phyloP scores from a whole-genome alignment of 768 basidiomycete species.

The Mycena belliarum region DNA sequence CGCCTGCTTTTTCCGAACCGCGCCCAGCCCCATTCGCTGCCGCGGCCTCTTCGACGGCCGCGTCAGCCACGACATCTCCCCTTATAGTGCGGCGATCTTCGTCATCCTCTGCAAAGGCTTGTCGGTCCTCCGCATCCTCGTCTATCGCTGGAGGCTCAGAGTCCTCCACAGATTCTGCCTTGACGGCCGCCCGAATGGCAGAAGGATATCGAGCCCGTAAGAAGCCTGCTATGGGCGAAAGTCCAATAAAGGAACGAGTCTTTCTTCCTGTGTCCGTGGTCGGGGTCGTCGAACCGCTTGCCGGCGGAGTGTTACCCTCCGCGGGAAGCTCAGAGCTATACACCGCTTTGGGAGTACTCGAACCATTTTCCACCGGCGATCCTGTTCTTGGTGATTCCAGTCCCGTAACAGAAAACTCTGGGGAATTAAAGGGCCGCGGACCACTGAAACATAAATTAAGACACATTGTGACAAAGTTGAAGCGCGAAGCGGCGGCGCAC shows the following conservation, averaged over 20 bases:
- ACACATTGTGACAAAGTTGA: too few species aligned
- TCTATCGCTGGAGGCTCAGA: conserved; percentile 1
- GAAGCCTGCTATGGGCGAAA: conserved; percentile 65
- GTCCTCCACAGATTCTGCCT: conserved; percentile 13
- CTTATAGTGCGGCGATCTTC: conserved; percentile 48
- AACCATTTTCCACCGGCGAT: conserved; percentile 26
- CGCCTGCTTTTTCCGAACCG: conserved; percentile 17
- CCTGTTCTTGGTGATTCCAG: conserved; percentile 27
- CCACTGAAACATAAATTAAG: conserved; percentile 5
- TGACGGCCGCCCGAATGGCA: conserved; percentile 30
- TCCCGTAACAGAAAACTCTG: conserved; percentile 18
- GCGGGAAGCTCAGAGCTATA: conserved; percentile 25
- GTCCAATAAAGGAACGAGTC: conserved; percentile 52
- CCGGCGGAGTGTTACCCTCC: conserved; percentile 44
- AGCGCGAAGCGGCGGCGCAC: conserved; percentile 10
- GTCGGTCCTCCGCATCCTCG: conserved; percentile 10
- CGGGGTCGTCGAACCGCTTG: conserved; percentile 62
- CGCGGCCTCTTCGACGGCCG: conserved; percentile 18
- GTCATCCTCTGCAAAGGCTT: conserved; percentile 31
- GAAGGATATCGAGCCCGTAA: conserved; percentile 64
- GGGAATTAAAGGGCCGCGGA: conserved; percentile 17
- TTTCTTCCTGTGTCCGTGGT: conserved; percentile 42
- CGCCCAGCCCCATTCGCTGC: conserved; percentile 13
- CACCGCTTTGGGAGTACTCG: conserved; percentile 40
- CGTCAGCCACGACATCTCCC: conserved; percentile 36